Base-by-base conservation (phyloP, 768 basidiomycete genomes). In the Austroboletus eburneus region DNA sequence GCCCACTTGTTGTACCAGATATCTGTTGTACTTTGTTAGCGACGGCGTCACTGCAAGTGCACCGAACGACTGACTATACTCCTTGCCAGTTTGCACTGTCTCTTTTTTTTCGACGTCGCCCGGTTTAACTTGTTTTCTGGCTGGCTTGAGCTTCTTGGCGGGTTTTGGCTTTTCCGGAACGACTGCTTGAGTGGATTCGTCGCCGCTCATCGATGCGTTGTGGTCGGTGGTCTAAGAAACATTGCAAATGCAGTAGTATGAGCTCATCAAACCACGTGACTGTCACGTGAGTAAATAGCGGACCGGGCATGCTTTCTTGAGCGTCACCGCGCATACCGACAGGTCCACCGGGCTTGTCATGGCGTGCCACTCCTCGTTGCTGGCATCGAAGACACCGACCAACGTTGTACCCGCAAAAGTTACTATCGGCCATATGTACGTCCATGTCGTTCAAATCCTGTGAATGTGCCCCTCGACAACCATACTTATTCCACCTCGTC, bases 1-100 rank as follows among this genome's bases (percentile, higher is more conserved):
- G 96, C 96, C 95, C 95, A 98, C 71, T 96, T 95, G 69, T 97
- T 93, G 65, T 95, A 98, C 95, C 96, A 99, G 42, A 95, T 88
- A 68, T 99, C 89, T 88, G 49, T 53, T 27, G 43, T 56, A 41
- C 24, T 5, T 16, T 20, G 38, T 56, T 27, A 61, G 51, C 30
- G 8, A 38, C 42, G 9, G 14, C 25, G n/a, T 37, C 38, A 18
- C 44, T 30, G 23, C 24, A 9, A 29, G 4, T 1, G 13, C 4
- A n/a, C 5, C 20, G 30, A 23, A 46, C 29, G 18, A 80, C 87
- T 58, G 57, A 94, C 93, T 97, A 71, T 95, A 96, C 64, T 96
- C 93, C 66, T 95, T 95, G 40, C 93, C 93, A 0, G 91, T 91
- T 67, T 97, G 93, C 9, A 84, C 79, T 0, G 86, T 81, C 63